phyloP scores from a whole-genome alignment of 2,329 filamentous ascomycete genomes.

The Apiospora rasikravindrae region DNA sequence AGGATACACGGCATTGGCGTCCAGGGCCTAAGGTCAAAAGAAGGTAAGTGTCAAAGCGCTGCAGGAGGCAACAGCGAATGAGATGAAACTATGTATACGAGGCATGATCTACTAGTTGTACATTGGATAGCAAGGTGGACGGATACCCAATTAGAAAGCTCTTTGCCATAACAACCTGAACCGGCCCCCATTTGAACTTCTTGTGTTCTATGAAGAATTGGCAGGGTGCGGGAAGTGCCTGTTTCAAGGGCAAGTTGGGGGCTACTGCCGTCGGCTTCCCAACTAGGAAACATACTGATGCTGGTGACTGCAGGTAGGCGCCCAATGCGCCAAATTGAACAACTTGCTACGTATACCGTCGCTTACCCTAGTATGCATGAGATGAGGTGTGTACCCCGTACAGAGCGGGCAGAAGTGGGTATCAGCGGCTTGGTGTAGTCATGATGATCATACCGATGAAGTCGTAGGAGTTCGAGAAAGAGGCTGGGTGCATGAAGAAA shows the following conservation, averaged over 20 bases:
- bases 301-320: conserved; percentile 15
- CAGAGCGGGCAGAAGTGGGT: conserved; percentile 7
- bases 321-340: background rate
- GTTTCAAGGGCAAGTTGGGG: background rate
- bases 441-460: background rate
- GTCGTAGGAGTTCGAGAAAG: background rate
- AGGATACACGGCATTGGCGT: background rate
- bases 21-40: background rate
- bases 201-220: background rate
- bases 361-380: background rate
- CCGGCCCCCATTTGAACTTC: background rate
- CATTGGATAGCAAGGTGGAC: background rate
- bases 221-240: background rate
- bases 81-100: conserved; percentile 11
- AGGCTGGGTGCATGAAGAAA: background rate
- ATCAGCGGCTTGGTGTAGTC: background rate
- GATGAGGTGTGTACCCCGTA: background rate
- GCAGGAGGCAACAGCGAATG: conserved; percentile 15
- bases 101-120: conserved; percentile 7
- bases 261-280: background rate
- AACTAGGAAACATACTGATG: background rate
- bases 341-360: background rate
- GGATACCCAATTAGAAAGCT: conserved; percentile 2
- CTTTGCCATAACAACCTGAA: background rate
- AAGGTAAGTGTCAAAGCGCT: background rate